Conservation (phyloP, 202 grass and related monocot species). For the Digitaria exilis region DNA sequence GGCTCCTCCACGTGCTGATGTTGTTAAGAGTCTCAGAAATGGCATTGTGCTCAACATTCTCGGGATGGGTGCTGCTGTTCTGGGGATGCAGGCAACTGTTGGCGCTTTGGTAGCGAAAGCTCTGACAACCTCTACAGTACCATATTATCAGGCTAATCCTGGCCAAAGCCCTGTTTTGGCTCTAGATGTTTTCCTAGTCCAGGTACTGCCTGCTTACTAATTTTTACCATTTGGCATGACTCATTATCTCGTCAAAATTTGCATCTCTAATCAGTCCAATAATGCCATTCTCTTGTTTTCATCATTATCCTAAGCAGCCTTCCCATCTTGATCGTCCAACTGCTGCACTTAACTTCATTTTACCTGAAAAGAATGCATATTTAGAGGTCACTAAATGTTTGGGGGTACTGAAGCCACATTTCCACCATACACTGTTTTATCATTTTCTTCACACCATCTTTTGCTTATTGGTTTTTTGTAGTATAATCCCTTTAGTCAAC, state of each 20-base stretch:
- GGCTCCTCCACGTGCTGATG: slow-evolving; percentile 92
- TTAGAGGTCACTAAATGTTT: background rate
- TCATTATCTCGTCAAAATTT: background rate
- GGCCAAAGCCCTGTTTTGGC: slow-evolving; percentile 90
- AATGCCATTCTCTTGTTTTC: background rate
- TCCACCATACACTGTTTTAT: background rate
- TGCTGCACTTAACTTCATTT: background rate
- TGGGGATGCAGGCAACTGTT: slow-evolving; percentile 95
- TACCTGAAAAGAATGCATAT: background rate
- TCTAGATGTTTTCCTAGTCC: slow-evolving; percentile 92
- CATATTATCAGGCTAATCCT: slow-evolving; percentile 61
- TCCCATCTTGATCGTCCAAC: background rate
- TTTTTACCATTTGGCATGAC: background rate
- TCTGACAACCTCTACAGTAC: slow-evolving; percentile 81
- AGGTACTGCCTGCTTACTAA: slow-evolving; percentile 55
- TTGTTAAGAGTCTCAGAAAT: slow-evolving; percentile 93
- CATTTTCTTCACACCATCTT: background rate
- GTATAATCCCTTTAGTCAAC: background rate
- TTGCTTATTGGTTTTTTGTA: background rate
- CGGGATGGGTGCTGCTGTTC: slow-evolving; percentile 85
- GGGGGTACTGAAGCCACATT: background rate
- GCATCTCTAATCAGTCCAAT: background rate
- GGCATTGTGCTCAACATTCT: slow-evolving; percentile 74
- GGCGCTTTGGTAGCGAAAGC: slow-evolving; percentile 89
- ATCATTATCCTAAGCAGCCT: background rate